Evolutionary conservation across 768 basidiomycete species (phyloP), one percentile per base, ranked within the genome.

Genomic region (Crepidotus variabilis): DNA sequence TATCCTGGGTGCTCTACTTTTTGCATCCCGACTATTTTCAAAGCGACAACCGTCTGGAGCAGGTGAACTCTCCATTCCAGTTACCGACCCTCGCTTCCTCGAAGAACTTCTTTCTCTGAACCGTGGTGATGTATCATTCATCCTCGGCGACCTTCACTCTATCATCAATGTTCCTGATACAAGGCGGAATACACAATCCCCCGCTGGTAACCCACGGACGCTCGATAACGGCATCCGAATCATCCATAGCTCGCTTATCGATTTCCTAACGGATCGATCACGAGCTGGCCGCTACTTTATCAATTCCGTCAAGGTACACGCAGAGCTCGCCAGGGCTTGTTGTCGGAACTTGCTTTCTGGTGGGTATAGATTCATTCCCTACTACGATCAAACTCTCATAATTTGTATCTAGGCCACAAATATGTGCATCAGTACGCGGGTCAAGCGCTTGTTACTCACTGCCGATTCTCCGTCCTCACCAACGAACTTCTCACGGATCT

Each of bases 361-460:
- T 67, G 52, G 55, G 64, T 52, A 10, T 13, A 22, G 18, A 6
- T 47, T 53, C n/a, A 23, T 54, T 47, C 32, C 24, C n/a, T 2
- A 32, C 32, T 39, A 20, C 22, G 6, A 21, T 18, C 52, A 48
- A 49, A 16, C 55, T 21, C 47, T 36, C 45, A 33, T n/a, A 28
- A 23, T 36, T 20, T 33, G n/a, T 36, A 51, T 39, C 24, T 16
- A 64, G 65, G 63, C 47, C 65, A 65, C 52, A 63, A 65, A 39
- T 65, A 59, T 32, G 67, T 66, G 5, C 67, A 68, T 55, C 67
- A 66, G 52, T 68, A 68, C 53, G 62, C 65, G 4, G 67, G 65
- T 16, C 67, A 66, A 54, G 65, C 65, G 22, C 61, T 66, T 52
- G 67, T 66, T 33, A 66, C 65, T 28, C 67, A 68, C 34, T 66